Base-by-base conservation (phyloP, 2,329 filamentous ascomycete genomes). In the Cercospora sp. region DNA sequence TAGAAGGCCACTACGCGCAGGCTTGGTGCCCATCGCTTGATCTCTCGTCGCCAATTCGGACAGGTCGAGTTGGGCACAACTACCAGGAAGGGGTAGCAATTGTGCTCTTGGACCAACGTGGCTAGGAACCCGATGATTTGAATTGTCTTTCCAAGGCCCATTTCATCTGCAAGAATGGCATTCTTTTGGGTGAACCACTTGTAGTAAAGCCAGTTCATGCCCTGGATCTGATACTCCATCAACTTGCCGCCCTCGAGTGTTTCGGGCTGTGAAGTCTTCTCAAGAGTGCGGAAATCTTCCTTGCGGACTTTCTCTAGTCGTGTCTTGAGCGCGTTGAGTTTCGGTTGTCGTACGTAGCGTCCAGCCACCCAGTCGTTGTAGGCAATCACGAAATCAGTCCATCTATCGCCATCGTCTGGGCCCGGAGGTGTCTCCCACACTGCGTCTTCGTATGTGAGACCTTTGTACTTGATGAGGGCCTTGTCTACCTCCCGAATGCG, bases 121-220 rank as follows among this genome's bases (percentile, higher is more conserved):
- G 91, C 89, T 68, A 98, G 86, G 70, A 97, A 87, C 2, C 90
- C 88, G 68, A 98, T 91, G 63, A 97, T 89, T 77, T 99, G 95
- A 33, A 99, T 92, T 0, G 95, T 99, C 82, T 99, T 99, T 33
- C 95, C 95, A 1, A 99, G 87, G 48, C 95, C 95, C 95, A 99
- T 99, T 77, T 99, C 95, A 76, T 99, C 95, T 0, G 95, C 95
- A 6, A 98, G 86, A 67, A 98, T 94, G 30, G 93, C 91, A 75
- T 95, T 98, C 76, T 91, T 89, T 72, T 89, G 85, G 61, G 87
- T 84, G 74, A 93, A 91, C 84, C 92, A 98, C 76, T 95, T 95
- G 78, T 91, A 94, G 67, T 97, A 90, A 2, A 99, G 86, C 94
- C 95, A 99, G 75, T 98, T 97, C 62, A 97, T 83, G 20, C 95